Evolutionary conservation across 768 basidiomycete genomes (phyloP), one percentile per base, ranked within the genome.

Genomic region (Mycena filopes): DNA sequence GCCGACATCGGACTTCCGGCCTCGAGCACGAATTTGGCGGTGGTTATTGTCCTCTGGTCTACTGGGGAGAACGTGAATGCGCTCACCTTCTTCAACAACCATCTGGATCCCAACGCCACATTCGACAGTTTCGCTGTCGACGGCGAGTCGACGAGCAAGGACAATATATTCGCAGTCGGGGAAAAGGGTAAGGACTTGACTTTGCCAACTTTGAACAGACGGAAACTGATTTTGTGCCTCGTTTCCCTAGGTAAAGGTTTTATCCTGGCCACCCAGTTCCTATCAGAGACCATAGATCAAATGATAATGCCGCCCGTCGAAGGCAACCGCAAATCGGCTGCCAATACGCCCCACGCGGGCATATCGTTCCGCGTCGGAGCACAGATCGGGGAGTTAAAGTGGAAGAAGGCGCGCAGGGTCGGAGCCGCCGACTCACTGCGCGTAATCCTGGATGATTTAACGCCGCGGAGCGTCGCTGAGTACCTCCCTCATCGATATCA

Each of bases 291-390:
- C 21, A 45, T 64, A 28, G 61, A 55, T 12, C 12, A 26, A 25
- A 2, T 11, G 29, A 2, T 11, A n/a, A 33, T 31, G 12, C n/a
- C 46, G 5, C 23, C n/a, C 3, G 33, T 20, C 10, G 13, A 40
- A 20, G 33, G 13, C 7, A 15, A 31, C 2, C 21, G 13, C 7
- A 15, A 31, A 2, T 12, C 21, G 46, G 40, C 38, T 26, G 25
- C 33, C 23, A 6, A 16, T 7, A 29, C 18, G 7, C 25, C 33
- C 23, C 23, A 16, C 7, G 40, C 25, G 7, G 46, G 61, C 5
- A 28, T 64, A 20, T 65, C 63, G 2, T 65, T 65, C 15, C 63
- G 63, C 26, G 57, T 65, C 8, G 63, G 63, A 13, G 42, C 53
- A 4, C 63, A 65, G 28, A 54, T 65, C 7, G 63, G 63, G 0